Base-by-base conservation (phyloP, 2,329 filamentous ascomycete species). In the Helotiales sp. region DNA sequence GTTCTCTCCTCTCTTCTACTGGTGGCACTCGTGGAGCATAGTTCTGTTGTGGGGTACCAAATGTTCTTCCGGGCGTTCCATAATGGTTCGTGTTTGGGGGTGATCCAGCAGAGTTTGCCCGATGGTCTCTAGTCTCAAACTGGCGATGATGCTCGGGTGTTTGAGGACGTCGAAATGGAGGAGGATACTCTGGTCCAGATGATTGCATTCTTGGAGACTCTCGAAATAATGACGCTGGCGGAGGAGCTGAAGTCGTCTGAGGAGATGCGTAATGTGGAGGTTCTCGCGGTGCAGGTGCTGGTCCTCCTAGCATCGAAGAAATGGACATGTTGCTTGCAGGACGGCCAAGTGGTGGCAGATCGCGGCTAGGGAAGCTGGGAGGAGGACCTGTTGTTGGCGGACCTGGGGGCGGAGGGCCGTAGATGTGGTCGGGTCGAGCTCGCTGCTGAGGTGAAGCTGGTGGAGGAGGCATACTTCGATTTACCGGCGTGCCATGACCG, bases 61-160 rank as follows among this genome's bases (percentile, higher is more conserved):
- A 87, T 59, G 82, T 79, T 60, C 80, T 79, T 17, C 86, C 84
- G 25, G 83, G 84, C 0, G 83, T 85, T 71, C 54, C 74, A 75
- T 64, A 80, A 68, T 59, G 70, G 75, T 60, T 74, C 73, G 24
- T 74, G 75, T 66, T 81, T 74, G 36, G 73, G 24, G 67, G 70
- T 30, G 69, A 73, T 12, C 66, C 67, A 42, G 64, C 67, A 54
- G 65, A 70, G 34, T 68, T 71, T 24, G 75, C 60, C 77, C 62
- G 69, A 69, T 65, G 73, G 71, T 64, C 76, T 66, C 54, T 68
- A 48, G 57, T 63, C 71, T 85, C 78, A 74, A 84, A 83, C 55
- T 76, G 75, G 66, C 83, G 79, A 47, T 80, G 77, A 60, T 86
- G 85, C 44, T 91, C 88, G n/a, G 89, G 89, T 0, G 88, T 91